These are phyloP conservation scores for Penicillium egyptiacum DNA, from an alignment of 495 filamentous ascomycete genomes.

Conservation along the genomic window DNA sequence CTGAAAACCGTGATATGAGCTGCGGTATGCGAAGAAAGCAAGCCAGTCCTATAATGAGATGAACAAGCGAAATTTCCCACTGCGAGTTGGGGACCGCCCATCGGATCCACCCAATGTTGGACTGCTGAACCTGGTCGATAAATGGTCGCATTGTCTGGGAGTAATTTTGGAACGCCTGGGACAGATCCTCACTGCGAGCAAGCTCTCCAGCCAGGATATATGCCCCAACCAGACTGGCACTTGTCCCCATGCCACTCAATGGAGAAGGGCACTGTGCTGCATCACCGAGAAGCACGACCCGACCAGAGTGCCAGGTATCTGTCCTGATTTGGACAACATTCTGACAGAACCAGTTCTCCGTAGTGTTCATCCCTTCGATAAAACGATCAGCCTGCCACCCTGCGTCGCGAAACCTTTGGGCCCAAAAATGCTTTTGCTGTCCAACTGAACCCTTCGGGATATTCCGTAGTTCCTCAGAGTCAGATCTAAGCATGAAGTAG, in stretches of 20 bases:
- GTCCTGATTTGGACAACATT: constrained; percentile 42
- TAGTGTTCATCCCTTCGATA: constrained; percentile 39
- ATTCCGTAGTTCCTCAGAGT: constrained; percentile 18
- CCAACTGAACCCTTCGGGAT: constrained; percentile 20
- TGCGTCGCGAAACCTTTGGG: constrained; percentile 37
- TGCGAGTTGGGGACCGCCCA: constrained; percentile 20
- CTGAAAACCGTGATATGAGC: constrained; percentile 19
- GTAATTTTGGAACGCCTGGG: constrained; percentile 30
- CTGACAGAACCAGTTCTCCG: constrained; percentile 53
- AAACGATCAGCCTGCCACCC: constrained; percentile 45
- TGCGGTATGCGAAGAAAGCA: constrained; percentile 30
- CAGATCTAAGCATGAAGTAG: constrained; percentile 25
- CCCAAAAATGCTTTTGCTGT: constrained; percentile 31
- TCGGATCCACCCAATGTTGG: constrained; percentile 18
- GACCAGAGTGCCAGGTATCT: constrained; percentile 45
- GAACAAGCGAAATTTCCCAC: constrained; percentile 29
- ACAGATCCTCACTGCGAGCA: constrained; percentile 22
- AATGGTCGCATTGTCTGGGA: constrained; percentile 30
- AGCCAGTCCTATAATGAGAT: constrained; percentile 16
- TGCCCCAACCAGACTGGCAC: constrained; percentile 45
- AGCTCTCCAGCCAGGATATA: constrained; percentile 58
- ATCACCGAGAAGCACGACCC: constrained; percentile 56
- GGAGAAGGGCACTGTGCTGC: constrained; percentile 53
- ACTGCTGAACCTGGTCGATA: constrained; percentile 31
- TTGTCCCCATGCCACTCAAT: constrained; percentile 52